A percentile compares a stretch with the other conserved stretches of the same genome.
Conservation (phyloP, 192 early-diverging fungal genomes). For the Martensiomyces pterosporus region DNA sequence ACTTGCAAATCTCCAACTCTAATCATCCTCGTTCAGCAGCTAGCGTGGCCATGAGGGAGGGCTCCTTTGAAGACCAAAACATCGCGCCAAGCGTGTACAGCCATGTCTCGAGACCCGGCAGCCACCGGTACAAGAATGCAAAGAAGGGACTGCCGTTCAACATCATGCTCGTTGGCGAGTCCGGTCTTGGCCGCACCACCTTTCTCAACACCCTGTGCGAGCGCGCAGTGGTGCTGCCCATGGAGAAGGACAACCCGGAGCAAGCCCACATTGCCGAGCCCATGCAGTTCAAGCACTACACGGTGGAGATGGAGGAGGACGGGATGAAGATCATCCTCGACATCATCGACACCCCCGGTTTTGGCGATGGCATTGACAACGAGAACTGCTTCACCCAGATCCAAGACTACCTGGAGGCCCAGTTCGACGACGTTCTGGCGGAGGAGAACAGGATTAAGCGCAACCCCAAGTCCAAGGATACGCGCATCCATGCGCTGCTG, state of each 20-base stretch:
- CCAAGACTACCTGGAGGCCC: constrained; percentile 87
- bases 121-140: constrained; percentile 83
- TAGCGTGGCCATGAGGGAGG: constrained; percentile 47
- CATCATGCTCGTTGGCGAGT: constrained; percentile 91
- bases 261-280: constrained; percentile 82
- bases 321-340: constrained; percentile 95
- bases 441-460: constrained; percentile 84
- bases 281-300: constrained; percentile 83
- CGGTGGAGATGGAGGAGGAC: constrained; percentile 97
- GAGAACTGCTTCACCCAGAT: constrained; percentile 89
- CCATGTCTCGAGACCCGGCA: constrained; percentile 48
- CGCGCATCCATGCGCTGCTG: constrained; percentile 90
- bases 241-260: constrained; percentile 61
- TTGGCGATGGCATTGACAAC: constrained; percentile 96
- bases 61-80: constrained; percentile 54
- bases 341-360: constrained; percentile 97
- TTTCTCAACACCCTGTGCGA: constrained; percentile 99
- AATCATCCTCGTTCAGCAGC: too few relatives aligned
- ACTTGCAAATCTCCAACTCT: too few relatives aligned
- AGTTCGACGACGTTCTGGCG: constrained; percentile 91
- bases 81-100: constrained; percentile 50
- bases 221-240: constrained; percentile 64
- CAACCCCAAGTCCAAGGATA: constrained; percentile 89
- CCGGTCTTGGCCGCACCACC: constrained; percentile 96
- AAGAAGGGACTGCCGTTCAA: constrained; percentile 97